A percentile compares a stretch with the other conserved stretches of the same genome.
These are phyloP conservation scores for Trichoderma cornu-damae DNA, from an alignment of 2,329 filamentous ascomycete species.

Conservation along the genomic window DNA sequence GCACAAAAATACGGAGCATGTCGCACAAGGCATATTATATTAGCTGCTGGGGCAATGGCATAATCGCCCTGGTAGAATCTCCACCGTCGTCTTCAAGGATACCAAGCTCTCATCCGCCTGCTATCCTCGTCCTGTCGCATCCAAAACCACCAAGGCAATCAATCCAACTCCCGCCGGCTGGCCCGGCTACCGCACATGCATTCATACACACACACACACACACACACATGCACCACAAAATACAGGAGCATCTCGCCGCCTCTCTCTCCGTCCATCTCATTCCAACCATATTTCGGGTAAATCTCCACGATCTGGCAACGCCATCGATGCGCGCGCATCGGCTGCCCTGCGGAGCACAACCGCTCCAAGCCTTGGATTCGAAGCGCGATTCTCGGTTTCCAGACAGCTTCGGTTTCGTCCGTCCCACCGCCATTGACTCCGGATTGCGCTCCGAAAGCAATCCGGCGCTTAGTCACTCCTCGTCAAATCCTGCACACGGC, in stretches of 20 bases:
- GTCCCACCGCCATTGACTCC: background rate
- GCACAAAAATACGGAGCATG: background rate
- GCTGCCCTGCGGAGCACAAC: background rate
- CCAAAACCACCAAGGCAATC: too few species aligned
- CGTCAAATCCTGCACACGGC: background rate
- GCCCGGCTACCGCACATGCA: background rate
- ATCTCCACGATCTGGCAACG: slow-evolving; percentile 8
- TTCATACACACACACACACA: background rate
- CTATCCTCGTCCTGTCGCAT: background rate
- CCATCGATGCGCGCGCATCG: slow-evolving; percentile 12
- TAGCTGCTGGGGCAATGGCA: background rate
- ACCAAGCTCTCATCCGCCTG: background rate
- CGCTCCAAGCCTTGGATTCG: background rate
- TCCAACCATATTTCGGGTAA: background rate
- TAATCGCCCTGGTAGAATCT: background rate
- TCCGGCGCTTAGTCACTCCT: slow-evolving; percentile 14
- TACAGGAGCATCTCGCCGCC: background rate
- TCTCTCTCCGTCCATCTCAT: background rate
- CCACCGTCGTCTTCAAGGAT: background rate
- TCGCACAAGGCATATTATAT: background rate
- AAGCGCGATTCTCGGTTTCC: background rate
- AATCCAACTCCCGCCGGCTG: background rate
- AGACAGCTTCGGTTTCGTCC: background rate
- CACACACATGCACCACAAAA: too few species aligned
- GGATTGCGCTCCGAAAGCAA: background rate